Base-by-base conservation (phyloP, 129 eudicot genomes). In the Scalesia atractyloides region DNA sequence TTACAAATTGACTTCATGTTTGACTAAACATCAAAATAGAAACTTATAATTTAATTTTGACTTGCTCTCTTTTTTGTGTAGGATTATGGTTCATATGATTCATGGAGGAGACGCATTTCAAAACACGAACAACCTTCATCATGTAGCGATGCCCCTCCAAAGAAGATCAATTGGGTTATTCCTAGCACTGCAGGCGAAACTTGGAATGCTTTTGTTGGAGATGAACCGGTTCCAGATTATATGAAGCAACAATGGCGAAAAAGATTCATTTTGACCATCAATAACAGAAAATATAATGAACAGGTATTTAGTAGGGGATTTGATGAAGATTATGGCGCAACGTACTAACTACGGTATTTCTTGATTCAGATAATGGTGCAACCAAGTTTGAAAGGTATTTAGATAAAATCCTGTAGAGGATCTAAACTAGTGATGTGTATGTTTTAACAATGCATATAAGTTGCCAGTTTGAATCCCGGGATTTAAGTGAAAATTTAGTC, bases 151-250 rank as follows among this genome's bases (percentile, higher is more conserved):
- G 18, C 65, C 19, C 89, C 92, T 43, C 97, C 97, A 11, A 65
- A 48, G 11, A 88, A 82, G 80, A 80, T 91, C 44, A 86, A 81
- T 30, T 91, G 97, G 97, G 90, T 88, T 53, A 79, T 88, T 71
- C 82, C 76, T 54, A 75, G 85, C 74, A 71, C 81, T 14, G 53
- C 59, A 50, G 88, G 80, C 18, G 83, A 84, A 72, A 48, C 68
- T 3, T 91, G 97, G 97, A 84, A 83, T 59, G 88, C 97, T 57
- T 86, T 84, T 49, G 62, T 81, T 17, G 81, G 76, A 9, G 89
- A 82, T 64, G 48, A 57, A 14, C 19, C 67, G 74, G 77, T 88
- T 64, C 87, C 87, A 0, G 89, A 86, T 65, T 78, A 86, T 43
- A 77, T 79, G 36, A 86, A 79, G 79, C 82, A 88, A 61, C 80